Evolutionary conservation across 2,329 filamentous ascomycete species (phyloP).

Genomic region (Dactylonectria estremocensis): DNA sequence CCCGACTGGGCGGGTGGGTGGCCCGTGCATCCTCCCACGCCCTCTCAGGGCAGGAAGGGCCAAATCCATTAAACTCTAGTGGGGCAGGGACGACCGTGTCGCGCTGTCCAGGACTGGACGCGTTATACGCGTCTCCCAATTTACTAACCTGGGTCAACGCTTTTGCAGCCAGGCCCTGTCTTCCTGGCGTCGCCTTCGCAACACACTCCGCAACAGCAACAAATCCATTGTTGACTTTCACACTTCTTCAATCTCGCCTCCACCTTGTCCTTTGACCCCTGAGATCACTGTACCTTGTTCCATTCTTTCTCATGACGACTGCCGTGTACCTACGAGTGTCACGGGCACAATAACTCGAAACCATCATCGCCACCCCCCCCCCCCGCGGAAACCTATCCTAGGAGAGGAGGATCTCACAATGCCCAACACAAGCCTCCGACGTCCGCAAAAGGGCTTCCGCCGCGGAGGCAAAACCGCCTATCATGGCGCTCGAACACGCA

Average conservation of each 20-base stretch:
- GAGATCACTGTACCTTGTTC: conserved; percentile 6
- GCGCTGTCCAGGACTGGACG: conserved; percentile 42
- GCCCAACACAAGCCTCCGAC: conserved; percentile 73
- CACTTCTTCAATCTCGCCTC: conserved; percentile 25
- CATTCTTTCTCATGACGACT: conserved; percentile 38
- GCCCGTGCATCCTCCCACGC: conserved; percentile 37
- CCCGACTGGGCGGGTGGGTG: conserved; percentile 28
- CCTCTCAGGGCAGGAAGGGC: conserved; percentile 27
- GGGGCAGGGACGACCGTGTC: conserved; percentile 44
- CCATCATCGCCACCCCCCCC: conserved; percentile 9
- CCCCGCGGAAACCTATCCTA: conserved; percentile 15
- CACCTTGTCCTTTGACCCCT: conserved; percentile 22
- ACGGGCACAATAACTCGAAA: conserved; percentile 43
- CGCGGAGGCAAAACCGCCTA: conserved; percentile 78
- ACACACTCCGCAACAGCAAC: conserved; percentile 37
- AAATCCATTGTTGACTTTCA: conserved; percentile 41
- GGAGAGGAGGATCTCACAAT: conserved; percentile 56
- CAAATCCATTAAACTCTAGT: conserved; percentile 53
- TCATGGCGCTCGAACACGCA: conserved; percentile 80
- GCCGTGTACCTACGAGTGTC: conserved; percentile 28
- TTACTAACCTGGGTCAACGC: conserved; percentile 48
- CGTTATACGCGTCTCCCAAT: conserved; percentile 53
- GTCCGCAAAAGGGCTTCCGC: conserved; percentile 77
- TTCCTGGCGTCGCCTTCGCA: conserved; percentile 35
- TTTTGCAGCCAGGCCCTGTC: conserved; percentile 39